These are phyloP conservation scores for Phoma sp. DNA, from an alignment of 2,329 filamentous ascomycete genomes.

Conservation along the genomic window DNA sequence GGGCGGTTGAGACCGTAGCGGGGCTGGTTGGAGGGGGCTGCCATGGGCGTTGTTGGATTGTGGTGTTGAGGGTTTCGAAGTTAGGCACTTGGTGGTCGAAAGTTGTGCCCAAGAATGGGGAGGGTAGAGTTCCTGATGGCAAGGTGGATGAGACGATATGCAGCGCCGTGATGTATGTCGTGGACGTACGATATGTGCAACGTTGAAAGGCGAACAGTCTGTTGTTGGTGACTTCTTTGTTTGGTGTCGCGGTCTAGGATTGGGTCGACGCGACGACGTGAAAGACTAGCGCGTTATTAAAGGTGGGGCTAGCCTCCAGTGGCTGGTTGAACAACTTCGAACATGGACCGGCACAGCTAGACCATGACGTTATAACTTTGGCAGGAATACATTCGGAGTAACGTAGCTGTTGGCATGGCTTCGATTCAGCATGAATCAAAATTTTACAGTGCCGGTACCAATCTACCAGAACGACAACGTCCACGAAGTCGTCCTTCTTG, in stretches of 20 bases:
- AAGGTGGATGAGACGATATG: no score
- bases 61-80: constrained; percentile 14
- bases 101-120: neutral
- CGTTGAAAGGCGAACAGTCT: neutral
- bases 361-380: neutral
- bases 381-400: no score
- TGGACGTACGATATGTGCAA: constrained; percentile 6
- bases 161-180: neutral
- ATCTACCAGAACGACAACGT: neutral
- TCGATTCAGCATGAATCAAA: neutral
- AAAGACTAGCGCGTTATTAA: constrained; percentile 28
- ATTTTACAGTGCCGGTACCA: neutral
- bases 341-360: neutral
- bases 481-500: neutral
- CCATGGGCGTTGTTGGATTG: constrained; percentile 49
- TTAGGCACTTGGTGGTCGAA: constrained; percentile 8
- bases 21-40: constrained; percentile 61
- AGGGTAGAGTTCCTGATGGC: neutral
- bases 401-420: no score
- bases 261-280: constrained; percentile 29
- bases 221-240: constrained; percentile 21
- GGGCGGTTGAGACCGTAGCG: constrained; percentile 59
- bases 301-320: constrained; percentile 10
- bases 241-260: constrained; percentile 17
- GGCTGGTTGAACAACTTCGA: constrained; percentile 7